Evolutionary conservation across 225 moss, liverwort and hornwort genomes (phyloP).

Genomic region (Bryoerythrophyllum caledonicum): DNA sequence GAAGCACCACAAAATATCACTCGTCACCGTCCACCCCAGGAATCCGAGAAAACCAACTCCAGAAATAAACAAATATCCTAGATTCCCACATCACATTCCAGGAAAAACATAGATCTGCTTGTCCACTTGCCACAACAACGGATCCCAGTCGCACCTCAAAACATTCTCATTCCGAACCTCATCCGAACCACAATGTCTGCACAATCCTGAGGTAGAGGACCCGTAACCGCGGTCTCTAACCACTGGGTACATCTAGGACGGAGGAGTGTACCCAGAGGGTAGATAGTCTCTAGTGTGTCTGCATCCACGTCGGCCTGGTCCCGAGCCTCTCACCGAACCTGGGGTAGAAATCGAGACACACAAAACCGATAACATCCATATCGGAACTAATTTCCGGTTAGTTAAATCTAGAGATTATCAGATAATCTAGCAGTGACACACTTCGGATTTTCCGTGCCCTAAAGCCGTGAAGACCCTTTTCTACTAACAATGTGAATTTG

Average conservation of each 20-base stretch:
- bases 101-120: neutral
- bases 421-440: neutral
- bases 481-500: no score
- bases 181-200: neutral
- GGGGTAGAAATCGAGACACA: no score
- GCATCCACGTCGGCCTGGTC: no score
- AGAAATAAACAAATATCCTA: neutral
- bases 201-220: neutral
- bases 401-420: neutral
- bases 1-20: conserved; percentile 26
- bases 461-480: neutral
- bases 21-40: neutral
- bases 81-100: no score
- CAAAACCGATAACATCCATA: no score
- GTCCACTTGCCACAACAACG: neutral
- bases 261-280: no score
- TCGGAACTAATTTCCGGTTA: fast-evolving
- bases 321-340: no score
- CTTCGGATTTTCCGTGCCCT: neutral
- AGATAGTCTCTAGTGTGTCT: no score
- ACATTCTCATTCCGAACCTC: neutral
- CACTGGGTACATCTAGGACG: no score
- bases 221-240: no score
- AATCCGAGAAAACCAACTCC: fast-evolving
- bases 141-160: neutral